Conservation (phyloP, 345 rosid genomes). For the Durio zibethinus region DNA sequence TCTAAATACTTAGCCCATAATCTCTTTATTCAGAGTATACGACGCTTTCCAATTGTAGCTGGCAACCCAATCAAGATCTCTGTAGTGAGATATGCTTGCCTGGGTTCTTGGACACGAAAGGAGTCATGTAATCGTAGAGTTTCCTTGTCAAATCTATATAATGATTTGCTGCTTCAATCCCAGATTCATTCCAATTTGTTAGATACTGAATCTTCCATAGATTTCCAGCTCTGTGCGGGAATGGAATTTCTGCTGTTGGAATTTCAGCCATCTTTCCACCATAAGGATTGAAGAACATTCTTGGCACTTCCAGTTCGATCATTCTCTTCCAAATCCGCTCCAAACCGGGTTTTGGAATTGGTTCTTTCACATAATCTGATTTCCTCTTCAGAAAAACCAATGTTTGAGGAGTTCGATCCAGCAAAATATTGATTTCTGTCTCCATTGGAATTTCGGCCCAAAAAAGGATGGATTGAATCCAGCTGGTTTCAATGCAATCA, state of each 20-base stretch:
- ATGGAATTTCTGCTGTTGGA: constrained; percentile 33
- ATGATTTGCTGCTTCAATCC: background rate
- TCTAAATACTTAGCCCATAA: constrained; percentile 45
- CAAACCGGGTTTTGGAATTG: constrained; percentile 16
- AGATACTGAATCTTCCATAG: constrained; percentile 38
- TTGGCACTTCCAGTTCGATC: constrained; percentile 10
- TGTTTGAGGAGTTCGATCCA: background rate
- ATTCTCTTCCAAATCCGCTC: constrained; percentile 23
- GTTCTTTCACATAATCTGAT: constrained; percentile 25
- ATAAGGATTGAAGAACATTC: constrained; percentile 24
- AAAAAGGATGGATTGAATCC: no score
- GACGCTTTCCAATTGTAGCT: constrained; percentile 9
- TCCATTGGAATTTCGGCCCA: no score
- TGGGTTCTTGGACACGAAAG: constrained; percentile 51
- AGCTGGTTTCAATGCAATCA: no score
- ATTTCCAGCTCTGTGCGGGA: constrained; percentile 51
- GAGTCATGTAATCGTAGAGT: constrained; percentile 37
- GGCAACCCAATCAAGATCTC: constrained; percentile 64
- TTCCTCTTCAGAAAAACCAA: constrained; percentile 16
- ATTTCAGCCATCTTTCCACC: constrained; percentile 47
- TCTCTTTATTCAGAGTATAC: constrained; percentile 27
- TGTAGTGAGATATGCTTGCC: constrained; percentile 59
- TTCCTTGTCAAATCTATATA: constrained; percentile 30
- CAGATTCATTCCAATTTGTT: constrained; percentile 31
- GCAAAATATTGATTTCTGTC: no score